Base-by-base conservation (phyloP, 2,329 filamentous ascomycete genomes). In the Pseudogymnoascus sp. region DNA sequence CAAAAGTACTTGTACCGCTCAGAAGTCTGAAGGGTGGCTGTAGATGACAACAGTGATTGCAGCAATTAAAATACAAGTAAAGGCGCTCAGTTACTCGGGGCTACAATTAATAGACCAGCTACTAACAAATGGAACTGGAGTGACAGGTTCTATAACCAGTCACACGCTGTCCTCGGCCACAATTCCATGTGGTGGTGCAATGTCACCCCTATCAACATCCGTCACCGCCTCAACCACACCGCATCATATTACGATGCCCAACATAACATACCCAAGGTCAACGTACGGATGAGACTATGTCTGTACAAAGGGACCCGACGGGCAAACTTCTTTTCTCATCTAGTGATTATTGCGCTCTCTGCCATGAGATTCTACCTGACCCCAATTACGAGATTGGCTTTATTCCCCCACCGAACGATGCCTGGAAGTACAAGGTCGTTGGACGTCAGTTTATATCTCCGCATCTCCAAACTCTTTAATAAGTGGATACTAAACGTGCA, bases 381-480 rank as follows among this genome's bases (percentile, higher is more conserved):
- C 37, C 37, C 31, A 23, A n/a, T 29, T 60, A 9, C 37, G 3
- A 42, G 15, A 37, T 10, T 9, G 19, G 21, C 15, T 61, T 46
- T 13, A 15, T 42, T 17, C 35, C 59, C 13, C 35, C 29, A 61
- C 17, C 7, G 42, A 61, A 19, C 23, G 21, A 42, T 13, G 59
- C 59, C 19, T 61, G 59, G 35, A 21, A 42, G 37, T 61, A 61
- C 35, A 61, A 61, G 37, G 21, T 61, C 6, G 23, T 61, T 29
- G 59, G 59, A 38, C 17, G 59, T 61, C 21, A 46, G 59, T 61
- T 42, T 61, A 29, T 17, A 46, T 21, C 11, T 21, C 59, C 42
- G 19, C 42, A 38, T 4, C 35, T 5, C 46, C 9, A 31, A 31
- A 31, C 44, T 26, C 23, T 29, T 29, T 42, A 44, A 29, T 42